Evolutionary conservation across 1,284 basidiomycete genomes (phyloP).

Genomic region (Leccinum angustisporum): DNA sequence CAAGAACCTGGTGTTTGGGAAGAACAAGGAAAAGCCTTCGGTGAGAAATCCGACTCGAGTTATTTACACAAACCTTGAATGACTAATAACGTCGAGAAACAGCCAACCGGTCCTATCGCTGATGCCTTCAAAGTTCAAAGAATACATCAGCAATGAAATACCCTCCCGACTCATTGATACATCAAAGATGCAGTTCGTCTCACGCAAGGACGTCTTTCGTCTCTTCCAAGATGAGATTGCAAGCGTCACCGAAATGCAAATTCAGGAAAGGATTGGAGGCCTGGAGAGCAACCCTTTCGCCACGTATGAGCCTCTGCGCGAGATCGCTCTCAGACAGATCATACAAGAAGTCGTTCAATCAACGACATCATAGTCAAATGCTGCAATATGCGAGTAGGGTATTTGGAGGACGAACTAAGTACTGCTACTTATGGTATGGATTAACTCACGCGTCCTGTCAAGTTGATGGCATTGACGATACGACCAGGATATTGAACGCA

Average conservation of each 20-base stretch:
- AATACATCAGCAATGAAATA: slow-evolving; percentile 16
- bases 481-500: too few species aligned
- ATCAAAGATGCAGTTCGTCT: slow-evolving; percentile 8
- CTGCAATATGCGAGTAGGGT: too few species aligned
- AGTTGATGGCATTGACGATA: too few species aligned
- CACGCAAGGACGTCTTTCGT: slow-evolving; percentile 1
- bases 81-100: background rate
- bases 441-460: too few species aligned
- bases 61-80: background rate
- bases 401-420: too few species aligned
- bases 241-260: background rate
- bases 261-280: background rate
- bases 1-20: background rate
- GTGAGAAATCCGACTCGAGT: background rate
- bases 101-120: background rate
- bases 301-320: slow-evolving; percentile 2
- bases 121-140: slow-evolving; percentile 9
- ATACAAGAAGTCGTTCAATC: slow-evolving; percentile 12
- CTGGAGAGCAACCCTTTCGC: background rate
- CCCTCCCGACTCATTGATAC: slow-evolving; percentile 17
- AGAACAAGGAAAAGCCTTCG: background rate
- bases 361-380: too few species aligned
- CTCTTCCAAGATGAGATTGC: background rate
- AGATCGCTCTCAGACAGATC: slow-evolving; percentile 5
- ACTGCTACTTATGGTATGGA: too few species aligned